These are phyloP conservation scores for Beauveria scarabaeidicola DNA, from an alignment of 2,329 filamentous ascomycete genomes.

Conservation along the genomic window DNA sequence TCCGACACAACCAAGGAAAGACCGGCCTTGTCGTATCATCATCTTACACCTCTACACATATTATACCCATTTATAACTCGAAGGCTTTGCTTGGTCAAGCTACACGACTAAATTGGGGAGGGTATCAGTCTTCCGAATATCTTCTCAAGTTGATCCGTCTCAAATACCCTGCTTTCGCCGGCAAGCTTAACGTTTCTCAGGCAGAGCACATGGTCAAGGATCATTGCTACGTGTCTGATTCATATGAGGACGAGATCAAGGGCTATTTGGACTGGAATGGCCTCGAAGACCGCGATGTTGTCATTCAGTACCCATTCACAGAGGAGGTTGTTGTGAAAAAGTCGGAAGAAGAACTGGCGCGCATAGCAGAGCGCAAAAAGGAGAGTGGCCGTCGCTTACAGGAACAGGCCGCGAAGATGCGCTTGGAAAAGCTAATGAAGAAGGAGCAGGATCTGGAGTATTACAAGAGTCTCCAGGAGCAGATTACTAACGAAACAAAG, in stretches of 20 bases:
- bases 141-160: conserved; percentile 79
- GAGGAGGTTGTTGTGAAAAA: conserved; percentile 88
- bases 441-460: conserved; percentile 96
- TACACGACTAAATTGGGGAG: conserved; percentile 89
- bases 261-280: conserved; percentile 84
- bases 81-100: conserved; percentile 80
- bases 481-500: conserved; percentile 69
- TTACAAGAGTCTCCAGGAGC: conserved; percentile 72
- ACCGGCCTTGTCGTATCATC: conserved; percentile 87
- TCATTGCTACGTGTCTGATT: conserved; percentile 79
- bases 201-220: conserved; percentile 79
- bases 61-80: conserved; percentile 84
- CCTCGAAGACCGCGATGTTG: conserved; percentile 77
- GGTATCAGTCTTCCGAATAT: conserved; percentile 83
- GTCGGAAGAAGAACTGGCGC: conserved; percentile 84
- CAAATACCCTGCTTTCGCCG: conserved; percentile 85
- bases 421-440: conserved; percentile 85
- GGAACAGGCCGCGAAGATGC: conserved; percentile 95
- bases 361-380: conserved; percentile 87
- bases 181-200: conserved; percentile 78
- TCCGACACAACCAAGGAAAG: conserved; percentile 79
- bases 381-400: conserved; percentile 87
- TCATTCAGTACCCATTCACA: conserved; percentile 88
- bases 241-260: conserved; percentile 72
- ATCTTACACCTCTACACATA: conserved; percentile 86